phyloP scores from a whole-genome alignment of 768 basidiomycete species.

The Phylloporus sp. region DNA sequence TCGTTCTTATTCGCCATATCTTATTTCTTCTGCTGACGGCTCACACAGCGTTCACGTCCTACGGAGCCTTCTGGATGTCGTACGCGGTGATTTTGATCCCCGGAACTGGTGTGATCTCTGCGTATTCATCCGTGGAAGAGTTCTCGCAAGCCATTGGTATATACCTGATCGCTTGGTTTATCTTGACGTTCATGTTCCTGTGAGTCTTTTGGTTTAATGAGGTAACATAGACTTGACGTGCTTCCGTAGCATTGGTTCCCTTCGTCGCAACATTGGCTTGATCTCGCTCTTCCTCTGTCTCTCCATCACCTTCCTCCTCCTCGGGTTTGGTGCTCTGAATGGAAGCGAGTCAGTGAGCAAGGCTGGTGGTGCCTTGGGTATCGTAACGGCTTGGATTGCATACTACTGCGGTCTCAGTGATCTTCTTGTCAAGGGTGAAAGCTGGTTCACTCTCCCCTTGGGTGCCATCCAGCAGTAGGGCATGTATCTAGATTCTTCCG shows the following conservation, averaged over 20 bases:
- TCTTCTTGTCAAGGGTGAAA: conserved; percentile 36
- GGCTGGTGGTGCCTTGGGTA: conserved; percentile 43
- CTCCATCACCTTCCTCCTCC: conserved; percentile 47
- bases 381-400: conserved; percentile 44
- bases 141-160: conserved; percentile 64
- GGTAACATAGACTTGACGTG: not conserved
- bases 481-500: not conserved
- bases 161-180: conserved; percentile 71
- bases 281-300: conserved; percentile 51
- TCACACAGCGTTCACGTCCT: conserved; percentile 66
- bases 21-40: not conserved
- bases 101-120: conserved; percentile 54
- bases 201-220: conserved; percentile 28
- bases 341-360: conserved; percentile 21
- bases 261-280: conserved; percentile 49
- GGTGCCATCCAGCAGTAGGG: conserved; percentile 24
- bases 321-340: conserved; percentile 39
- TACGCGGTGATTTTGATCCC: conserved; percentile 74
- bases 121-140: conserved; percentile 44
- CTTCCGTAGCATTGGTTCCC: conserved; percentile 40
- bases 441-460: conserved; percentile 40
- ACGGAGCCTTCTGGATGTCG: conserved; percentile 88
- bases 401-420: conserved; percentile 45
- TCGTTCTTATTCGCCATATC: not conserved
- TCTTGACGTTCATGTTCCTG: conserved; percentile 69